A percentile compares a stretch with the other conserved stretches of the same genome.
These are phyloP conservation scores for Didymellaceae sp. DNA, from an alignment of 2,329 filamentous ascomycete species.

Conservation along the genomic window DNA sequence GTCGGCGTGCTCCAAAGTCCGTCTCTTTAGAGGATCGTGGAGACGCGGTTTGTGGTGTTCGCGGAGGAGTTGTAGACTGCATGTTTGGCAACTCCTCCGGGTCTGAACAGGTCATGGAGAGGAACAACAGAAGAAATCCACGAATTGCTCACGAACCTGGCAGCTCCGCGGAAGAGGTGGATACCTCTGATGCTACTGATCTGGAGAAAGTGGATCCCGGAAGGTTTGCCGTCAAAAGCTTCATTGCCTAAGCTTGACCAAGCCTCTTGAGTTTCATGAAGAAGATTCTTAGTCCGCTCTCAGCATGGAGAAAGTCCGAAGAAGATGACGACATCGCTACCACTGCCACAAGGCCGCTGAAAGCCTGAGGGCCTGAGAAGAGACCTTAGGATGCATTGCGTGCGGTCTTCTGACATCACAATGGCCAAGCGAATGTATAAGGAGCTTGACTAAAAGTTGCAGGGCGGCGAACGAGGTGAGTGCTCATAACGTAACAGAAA, in stretches of 20 bases:
- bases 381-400: background rate
- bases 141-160: background rate
- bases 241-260: slow-evolving; percentile 12
- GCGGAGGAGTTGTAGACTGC: background rate
- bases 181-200: slow-evolving; percentile 1
- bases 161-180: slow-evolving; percentile 9
- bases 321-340: slow-evolving; percentile 11
- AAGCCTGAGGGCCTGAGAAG: background rate
- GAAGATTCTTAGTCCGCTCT: background rate
- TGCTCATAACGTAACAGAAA: slow-evolving; percentile 30
- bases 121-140: background rate
- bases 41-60: slow-evolving; percentile 2
- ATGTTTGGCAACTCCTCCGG: slow-evolving; percentile 2
- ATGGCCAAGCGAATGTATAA: slow-evolving; percentile 2
- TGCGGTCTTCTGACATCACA: slow-evolving; percentile 22
- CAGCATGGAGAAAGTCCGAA: background rate
- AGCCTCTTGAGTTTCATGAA: background rate
- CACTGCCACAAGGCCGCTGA: background rate
- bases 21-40: slow-evolving; percentile 8
- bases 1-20: background rate
- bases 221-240: slow-evolving; percentile 11
- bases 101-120: slow-evolving; percentile 2
- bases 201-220: slow-evolving; percentile 5
- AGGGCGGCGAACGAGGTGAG: background rate
- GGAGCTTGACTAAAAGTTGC: slow-evolving; percentile 19